These are phyloP conservation scores for Saturnispora saitoi DNA, from an alignment of 805 yeast genomes.

Conservation along the genomic window DNA sequence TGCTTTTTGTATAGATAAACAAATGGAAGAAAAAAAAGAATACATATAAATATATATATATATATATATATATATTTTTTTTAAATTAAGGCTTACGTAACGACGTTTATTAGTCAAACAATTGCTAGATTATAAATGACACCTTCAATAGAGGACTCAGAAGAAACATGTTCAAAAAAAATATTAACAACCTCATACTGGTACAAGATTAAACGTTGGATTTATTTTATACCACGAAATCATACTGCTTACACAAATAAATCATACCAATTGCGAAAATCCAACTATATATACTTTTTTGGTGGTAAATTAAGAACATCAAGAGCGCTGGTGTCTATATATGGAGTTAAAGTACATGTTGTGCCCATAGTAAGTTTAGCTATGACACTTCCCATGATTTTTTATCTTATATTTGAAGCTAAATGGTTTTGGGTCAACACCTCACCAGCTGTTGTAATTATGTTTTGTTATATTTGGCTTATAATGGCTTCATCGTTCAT, in stretches of 20 bases:
- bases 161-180: too few relatives aligned
- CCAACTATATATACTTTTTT: slow-evolving; percentile 41
- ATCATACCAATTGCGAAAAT: slow-evolving; percentile 13
- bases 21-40: too few relatives aligned
- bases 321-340: slow-evolving; percentile 15
- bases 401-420: slow-evolving; percentile 45
- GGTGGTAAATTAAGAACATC: slow-evolving; percentile 58
- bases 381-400: slow-evolving; percentile 33
- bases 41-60: too few relatives aligned
- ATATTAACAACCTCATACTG: too few relatives aligned
- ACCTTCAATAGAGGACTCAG: too few relatives aligned
- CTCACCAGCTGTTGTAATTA: slow-evolving; percentile 46
- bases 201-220: not conserved
- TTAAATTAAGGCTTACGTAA: too few relatives aligned
- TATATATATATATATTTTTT: too few relatives aligned
- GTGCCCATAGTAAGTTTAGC: slow-evolving; percentile 10
- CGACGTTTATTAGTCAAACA: too few relatives aligned
- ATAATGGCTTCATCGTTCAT: slow-evolving; percentile 40
- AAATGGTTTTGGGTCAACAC: slow-evolving; percentile 49
- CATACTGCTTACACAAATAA: slow-evolving; percentile 33
- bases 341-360: slow-evolving; percentile 7
- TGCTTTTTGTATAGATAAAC: too few relatives aligned
- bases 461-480: slow-evolving; percentile 53
- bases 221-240: slow-evolving; percentile 21
- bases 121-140: too few relatives aligned